Conservation (phyloP, 192 early-diverging fungal species). For the Rhizophagus sp. region DNA sequence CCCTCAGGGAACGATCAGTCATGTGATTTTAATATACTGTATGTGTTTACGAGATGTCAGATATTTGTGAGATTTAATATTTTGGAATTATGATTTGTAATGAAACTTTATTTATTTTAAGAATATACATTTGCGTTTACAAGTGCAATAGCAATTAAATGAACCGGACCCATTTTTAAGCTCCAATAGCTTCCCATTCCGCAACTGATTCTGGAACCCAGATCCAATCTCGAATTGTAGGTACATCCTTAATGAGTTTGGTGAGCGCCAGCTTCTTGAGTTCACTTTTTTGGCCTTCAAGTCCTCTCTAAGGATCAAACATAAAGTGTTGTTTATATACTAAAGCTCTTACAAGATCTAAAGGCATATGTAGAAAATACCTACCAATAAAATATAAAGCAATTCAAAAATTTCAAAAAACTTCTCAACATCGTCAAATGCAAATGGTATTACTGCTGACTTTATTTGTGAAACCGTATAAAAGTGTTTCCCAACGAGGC, state of each 20-base stretch:
- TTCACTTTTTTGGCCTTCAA: slow-evolving; percentile 18
- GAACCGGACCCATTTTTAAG: no score
- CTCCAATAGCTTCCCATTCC: not conserved
- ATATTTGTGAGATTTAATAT: no score
- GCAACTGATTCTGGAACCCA: slow-evolving; percentile 13
- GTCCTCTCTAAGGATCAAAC: slow-evolving; percentile 18
- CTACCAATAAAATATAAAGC: slow-evolving; percentile 18
- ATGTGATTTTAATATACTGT: no score
- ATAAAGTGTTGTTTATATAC: slow-evolving; percentile 12
- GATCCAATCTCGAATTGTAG: slow-evolving; percentile 28
- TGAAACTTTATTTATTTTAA: no score
- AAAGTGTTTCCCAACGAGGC: not conserved
- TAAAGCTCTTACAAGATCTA: slow-evolving; percentile 2
- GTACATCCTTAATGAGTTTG: not conserved
- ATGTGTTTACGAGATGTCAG: no score
- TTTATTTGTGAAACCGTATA: slow-evolving; percentile 4
- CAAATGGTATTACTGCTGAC: slow-evolving; percentile 19
- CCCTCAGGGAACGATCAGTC: no score
- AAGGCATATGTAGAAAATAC: slow-evolving; percentile 17
- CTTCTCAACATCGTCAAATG: slow-evolving; percentile 22
- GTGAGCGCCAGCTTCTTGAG: slow-evolving; percentile 14
- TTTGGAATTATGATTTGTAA: no score
- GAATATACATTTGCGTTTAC: no score
- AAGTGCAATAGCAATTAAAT: no score
- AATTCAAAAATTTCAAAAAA: slow-evolving; percentile 24